Conservation (phyloP, 176 grass and related monocot genomes). For the Carex kokanica region DNA sequence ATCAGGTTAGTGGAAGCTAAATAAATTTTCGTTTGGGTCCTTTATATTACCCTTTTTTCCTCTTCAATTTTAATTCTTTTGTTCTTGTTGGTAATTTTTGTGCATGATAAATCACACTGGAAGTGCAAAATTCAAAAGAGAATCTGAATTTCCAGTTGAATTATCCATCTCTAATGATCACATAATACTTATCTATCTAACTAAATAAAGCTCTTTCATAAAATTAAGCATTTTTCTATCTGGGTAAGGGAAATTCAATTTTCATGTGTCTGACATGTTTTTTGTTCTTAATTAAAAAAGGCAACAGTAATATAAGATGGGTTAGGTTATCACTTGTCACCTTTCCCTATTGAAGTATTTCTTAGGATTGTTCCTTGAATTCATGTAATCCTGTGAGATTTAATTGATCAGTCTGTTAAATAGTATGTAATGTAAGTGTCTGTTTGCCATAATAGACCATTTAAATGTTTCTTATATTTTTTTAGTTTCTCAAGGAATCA, state of each 20-base stretch:
- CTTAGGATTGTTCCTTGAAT: background rate
- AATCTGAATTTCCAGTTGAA: background rate
- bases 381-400: background rate
- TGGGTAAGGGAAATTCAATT: background rate
- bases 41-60: background rate
- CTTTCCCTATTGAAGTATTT: background rate
- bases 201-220: background rate
- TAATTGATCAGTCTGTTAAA: background rate
- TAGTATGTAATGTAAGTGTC: background rate
- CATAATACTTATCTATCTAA: background rate
- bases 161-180: background rate
- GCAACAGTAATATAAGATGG: background rate
- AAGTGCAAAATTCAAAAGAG: background rate
- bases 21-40: background rate
- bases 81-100: background rate
- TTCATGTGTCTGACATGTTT: background rate
- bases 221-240: background rate
- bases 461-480: background rate
- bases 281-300: background rate
- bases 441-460: background rate
- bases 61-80: background rate
- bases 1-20: background rate
- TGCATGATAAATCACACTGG: background rate
- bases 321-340: background rate
- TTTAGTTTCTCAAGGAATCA: conserved; percentile 1